phyloP scores from a whole-genome alignment of 1,284 basidiomycete genomes.

The Cryptococcus wingfieldii region DNA sequence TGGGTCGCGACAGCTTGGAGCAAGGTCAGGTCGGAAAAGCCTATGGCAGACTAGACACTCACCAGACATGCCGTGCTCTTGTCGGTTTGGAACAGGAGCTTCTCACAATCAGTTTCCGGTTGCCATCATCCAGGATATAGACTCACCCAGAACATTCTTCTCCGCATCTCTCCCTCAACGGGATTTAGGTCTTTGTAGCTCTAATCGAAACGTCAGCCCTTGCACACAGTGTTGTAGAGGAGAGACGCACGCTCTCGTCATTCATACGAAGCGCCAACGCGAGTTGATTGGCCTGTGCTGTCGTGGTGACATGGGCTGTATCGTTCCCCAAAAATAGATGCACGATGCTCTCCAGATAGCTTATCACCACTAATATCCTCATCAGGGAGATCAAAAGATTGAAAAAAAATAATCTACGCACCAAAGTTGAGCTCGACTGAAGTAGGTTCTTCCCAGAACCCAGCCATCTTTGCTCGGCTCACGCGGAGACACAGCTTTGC shows the following conservation, averaged over 20 bases:
- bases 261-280: constrained; percentile 39
- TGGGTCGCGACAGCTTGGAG: constrained; percentile 29
- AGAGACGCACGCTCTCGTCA: constrained; percentile 31
- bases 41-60: background rate
- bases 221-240: background rate
- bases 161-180: constrained; percentile 37
- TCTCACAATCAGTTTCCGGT: background rate
- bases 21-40: background rate
- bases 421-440: constrained; percentile 17
- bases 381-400: background rate
- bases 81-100: constrained; percentile 45
- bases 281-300: constrained; percentile 37
- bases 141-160: constrained; percentile 37
- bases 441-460: constrained; percentile 33
- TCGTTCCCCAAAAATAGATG: constrained; percentile 41
- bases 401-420: background rate
- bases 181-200: constrained; percentile 36
- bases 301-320: constrained; percentile 38
- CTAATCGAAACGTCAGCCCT: constrained; percentile 16
- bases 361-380: constrained; percentile 18
- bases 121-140: background rate
- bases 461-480: constrained; percentile 29
- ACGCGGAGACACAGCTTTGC: constrained; percentile 32
- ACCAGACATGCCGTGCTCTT: constrained; percentile 40
- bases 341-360: constrained; percentile 38